Evolutionary conservation across 2,329 filamentous ascomycete species (phyloP).

Genomic region (Aureobasidium sp.): DNA sequence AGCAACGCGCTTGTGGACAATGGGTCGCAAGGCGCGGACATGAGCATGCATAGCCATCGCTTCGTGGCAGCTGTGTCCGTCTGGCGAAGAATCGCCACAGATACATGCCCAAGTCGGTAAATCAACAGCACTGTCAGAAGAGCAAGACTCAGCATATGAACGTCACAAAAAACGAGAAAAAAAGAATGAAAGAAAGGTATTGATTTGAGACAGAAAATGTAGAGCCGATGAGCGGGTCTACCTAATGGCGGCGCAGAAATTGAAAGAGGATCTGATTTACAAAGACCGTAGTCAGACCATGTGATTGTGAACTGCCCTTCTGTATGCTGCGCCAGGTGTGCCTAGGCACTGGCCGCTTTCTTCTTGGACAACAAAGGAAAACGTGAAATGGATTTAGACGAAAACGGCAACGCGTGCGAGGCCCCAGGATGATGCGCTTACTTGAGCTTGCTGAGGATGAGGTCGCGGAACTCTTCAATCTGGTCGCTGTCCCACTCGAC

Average conservation of each 20-base stretch:
- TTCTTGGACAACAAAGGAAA: too few relatives aligned
- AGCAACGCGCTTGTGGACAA: neutral
- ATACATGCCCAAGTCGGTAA: constrained; percentile 23
- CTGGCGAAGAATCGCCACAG: constrained; percentile 20
- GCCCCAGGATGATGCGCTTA: constrained; percentile 22
- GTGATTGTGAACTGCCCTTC: too few relatives aligned
- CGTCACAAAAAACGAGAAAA: neutral
- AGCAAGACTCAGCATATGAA: neutral
- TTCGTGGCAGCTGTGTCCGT: constrained; percentile 21
- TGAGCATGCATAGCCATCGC: neutral
- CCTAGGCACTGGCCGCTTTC: too few relatives aligned
- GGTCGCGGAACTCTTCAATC: constrained; percentile 24
- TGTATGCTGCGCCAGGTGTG: too few relatives aligned
- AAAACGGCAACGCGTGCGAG: too few relatives aligned
- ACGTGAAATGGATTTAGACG: too few relatives aligned
- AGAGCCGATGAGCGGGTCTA: too few relatives aligned
- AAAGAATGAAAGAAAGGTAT: neutral
- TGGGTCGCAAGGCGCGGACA: neutral
- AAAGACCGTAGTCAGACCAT: too few relatives aligned
- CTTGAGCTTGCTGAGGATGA: constrained; percentile 27
- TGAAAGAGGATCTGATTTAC: neutral
- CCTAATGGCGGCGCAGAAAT: too few relatives aligned
- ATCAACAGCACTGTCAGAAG: neutral
- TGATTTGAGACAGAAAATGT: too few relatives aligned
- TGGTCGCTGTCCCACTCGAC: constrained; percentile 21